Percentiles rank a stretch among this genome's conserved stretches.
phyloP scores from a whole-genome alignment of 495 filamentous ascomycete genomes.

The Penicillium bialowiezense region DNA sequence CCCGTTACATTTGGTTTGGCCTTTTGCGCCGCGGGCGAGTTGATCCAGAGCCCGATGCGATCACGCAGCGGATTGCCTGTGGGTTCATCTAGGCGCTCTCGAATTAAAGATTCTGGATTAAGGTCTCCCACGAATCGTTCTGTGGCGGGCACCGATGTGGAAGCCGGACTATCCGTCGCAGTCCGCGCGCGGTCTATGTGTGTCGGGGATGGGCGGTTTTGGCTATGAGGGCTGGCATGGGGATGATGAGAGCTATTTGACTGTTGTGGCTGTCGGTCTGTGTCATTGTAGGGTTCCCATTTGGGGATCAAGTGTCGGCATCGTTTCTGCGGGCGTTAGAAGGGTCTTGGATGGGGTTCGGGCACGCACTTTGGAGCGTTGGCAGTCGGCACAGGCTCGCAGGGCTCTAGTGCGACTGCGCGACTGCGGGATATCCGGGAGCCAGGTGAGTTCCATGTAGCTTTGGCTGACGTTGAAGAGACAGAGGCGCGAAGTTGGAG shows the following conservation, averaged over 20 bases:
- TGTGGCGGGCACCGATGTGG: slow-evolving; percentile 16
- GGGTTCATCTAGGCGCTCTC: slow-evolving; percentile 31
- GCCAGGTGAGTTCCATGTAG: slow-evolving; percentile 40
- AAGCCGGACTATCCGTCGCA: slow-evolving; percentile 4
- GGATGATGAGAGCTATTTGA: neutral
- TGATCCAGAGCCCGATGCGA: slow-evolving; percentile 46
- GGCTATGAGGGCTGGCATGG: neutral
- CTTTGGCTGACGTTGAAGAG: neutral
- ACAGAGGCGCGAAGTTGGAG: neutral
- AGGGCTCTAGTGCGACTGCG: slow-evolving; percentile 33
- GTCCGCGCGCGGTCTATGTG: slow-evolving; percentile 3
- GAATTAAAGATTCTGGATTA: slow-evolving; percentile 48
- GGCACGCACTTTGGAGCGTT: slow-evolving; percentile 33
- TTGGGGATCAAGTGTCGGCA: slow-evolving; percentile 27
- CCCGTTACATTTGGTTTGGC: slow-evolving; percentile 1
- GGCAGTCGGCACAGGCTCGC: slow-evolving; percentile 34
- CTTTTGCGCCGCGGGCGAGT: slow-evolving; percentile 20
- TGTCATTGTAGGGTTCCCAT: slow-evolving; percentile 9
- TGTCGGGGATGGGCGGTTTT: neutral
- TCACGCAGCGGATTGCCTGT: slow-evolving; percentile 32
- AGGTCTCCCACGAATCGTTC: slow-evolving; percentile 48
- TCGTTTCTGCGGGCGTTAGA: slow-evolving; percentile 29
- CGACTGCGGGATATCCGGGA: slow-evolving; percentile 35
- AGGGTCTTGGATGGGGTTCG: neutral
- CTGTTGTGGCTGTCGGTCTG: slow-evolving; percentile 3